These are phyloP conservation scores for Warburgia ugandensis DNA, from an alignment of 164 flowering plant genomes.

Conservation along the genomic window DNA sequence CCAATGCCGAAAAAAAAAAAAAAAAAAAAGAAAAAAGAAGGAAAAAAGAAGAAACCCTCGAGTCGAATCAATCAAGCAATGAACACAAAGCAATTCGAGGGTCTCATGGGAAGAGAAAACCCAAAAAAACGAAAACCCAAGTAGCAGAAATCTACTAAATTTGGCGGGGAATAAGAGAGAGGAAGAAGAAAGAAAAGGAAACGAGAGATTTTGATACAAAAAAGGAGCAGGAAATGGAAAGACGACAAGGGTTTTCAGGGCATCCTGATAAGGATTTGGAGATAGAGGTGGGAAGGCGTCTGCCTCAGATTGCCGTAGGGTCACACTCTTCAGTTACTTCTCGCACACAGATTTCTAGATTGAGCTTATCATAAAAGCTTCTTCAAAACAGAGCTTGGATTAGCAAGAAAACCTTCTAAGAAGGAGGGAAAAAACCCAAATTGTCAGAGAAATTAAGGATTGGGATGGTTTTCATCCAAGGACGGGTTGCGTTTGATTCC, in stretches of 20 bases:
- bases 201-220: conserved; percentile 16
- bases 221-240: conserved; percentile 12
- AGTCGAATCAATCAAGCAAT: conserved; percentile 12
- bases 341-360: background rate
- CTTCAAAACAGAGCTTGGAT: no score
- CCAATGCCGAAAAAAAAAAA: background rate
- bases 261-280: conserved; percentile 32
- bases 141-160: background rate
- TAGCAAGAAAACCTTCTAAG: no score
- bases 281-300: conserved; percentile 32
- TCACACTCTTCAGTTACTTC: background rate
- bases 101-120: conserved; percentile 6
- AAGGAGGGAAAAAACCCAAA: no score
- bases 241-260: conserved; percentile 15
- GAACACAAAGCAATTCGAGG: conserved; percentile 23
- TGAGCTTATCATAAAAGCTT: background rate
- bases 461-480: no score
- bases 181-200: conserved; percentile 4
- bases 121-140: conserved; percentile 5
- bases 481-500: no score
- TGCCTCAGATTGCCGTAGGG: conserved; percentile 37
- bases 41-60: conserved; percentile 29
- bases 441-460: no score
- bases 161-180: background rate
- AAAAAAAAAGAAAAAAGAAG: background rate